These are phyloP conservation scores for Durusdinium trenchii DNA, from an alignment of 73 alveolate genomes.

Conservation along the genomic window DNA sequence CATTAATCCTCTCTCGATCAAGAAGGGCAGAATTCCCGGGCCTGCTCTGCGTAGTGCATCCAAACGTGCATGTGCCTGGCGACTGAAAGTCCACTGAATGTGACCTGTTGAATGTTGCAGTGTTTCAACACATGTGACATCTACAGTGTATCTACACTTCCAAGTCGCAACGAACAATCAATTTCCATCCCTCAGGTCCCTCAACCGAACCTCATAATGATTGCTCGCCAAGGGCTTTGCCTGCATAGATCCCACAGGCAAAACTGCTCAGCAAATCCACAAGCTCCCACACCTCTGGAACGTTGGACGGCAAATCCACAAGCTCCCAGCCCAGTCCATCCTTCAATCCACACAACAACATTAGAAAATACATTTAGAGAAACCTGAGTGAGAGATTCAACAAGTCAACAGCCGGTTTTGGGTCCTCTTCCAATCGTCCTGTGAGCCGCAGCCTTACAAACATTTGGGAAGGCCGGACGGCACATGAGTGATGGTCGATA, in stretches of 20 bases:
- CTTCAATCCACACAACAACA: neutral
- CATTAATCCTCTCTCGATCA: no score
- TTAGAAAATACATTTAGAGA: neutral
- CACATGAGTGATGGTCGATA: no score
- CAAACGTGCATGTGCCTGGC: slow-evolving; percentile 51
- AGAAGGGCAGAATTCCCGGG: neutral
- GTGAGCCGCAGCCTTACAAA: slow-evolving; percentile 68
- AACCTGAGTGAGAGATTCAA: neutral
- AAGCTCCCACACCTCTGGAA: slow-evolving; percentile 35
- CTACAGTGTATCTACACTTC: neutral
- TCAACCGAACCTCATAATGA: neutral
- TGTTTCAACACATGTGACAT: no score
- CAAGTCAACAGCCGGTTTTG: neutral
- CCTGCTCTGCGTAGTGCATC: slow-evolving; percentile 22
- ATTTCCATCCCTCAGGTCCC: neutral
- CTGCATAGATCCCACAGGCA: neutral
- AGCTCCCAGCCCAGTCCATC: slow-evolving; percentile 89
- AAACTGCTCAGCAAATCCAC: neutral
- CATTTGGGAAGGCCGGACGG: no score
- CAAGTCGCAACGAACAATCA: no score
- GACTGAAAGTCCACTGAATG: neutral
- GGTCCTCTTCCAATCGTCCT: slow-evolving; percentile 61
- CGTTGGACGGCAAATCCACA: slow-evolving; percentile 5
- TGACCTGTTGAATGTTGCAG: no score
- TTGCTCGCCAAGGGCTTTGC: slow-evolving; percentile 34